Percentiles rank a stretch among this genome's conserved stretches.
phyloP scores from a whole-genome alignment of 2,329 filamentous ascomycete genomes.

The Pseudocercospora pini-densiflorae region DNA sequence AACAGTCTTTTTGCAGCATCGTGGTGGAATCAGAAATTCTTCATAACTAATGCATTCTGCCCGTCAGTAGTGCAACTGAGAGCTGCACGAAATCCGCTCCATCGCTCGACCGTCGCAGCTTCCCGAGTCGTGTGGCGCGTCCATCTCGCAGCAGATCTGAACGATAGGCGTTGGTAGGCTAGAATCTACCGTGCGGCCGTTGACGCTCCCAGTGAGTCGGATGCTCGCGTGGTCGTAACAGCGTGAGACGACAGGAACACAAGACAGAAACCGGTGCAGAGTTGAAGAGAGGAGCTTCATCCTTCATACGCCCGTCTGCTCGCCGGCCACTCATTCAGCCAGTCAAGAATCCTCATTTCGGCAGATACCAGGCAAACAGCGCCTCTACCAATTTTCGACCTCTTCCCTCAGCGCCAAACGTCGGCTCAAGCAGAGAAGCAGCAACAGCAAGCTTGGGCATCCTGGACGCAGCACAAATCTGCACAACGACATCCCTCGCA shows the following conservation, averaged over 20 bases:
- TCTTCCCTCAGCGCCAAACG: constrained; percentile 2
- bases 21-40: not conserved
- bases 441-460: not conserved
- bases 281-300: not conserved
- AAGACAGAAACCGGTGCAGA: not conserved
- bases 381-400: not conserved
- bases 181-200: not conserved
- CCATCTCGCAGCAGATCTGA: constrained; percentile 2
- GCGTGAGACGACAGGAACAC: not conserved
- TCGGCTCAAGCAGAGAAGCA: not conserved
- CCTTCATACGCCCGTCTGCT: constrained; percentile 7
- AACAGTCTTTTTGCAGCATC: constrained; percentile 6
- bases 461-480: not conserved
- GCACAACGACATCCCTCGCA: not conserved
- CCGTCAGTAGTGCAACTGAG: not conserved
- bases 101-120: not conserved
- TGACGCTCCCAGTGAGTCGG: constrained; percentile 5
- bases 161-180: not conserved
- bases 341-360: not conserved
- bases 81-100: not conserved
- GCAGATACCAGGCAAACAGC: constrained; percentile 1
- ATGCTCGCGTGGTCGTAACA: constrained; percentile 10
- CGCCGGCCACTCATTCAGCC: constrained; percentile 3
- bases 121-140: not conserved
- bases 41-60: constrained; percentile 1